A percentile compares a stretch with the other conserved stretches of the same genome.
phyloP scores from a whole-genome alignment of 129 eudicot genomes.

The Chrysanthemum seticuspe region DNA sequence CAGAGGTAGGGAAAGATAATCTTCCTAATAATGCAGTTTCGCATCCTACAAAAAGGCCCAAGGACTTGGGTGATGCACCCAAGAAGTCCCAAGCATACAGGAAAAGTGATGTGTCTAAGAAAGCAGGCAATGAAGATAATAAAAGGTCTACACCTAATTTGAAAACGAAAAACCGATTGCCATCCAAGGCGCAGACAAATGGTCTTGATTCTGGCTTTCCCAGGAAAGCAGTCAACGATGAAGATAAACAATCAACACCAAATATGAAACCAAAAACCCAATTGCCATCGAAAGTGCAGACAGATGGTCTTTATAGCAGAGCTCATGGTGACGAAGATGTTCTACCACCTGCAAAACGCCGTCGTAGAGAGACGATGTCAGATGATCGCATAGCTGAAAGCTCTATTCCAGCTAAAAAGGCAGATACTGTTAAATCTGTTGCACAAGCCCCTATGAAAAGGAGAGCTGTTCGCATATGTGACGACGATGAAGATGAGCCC shows the following conservation, averaged over 20 bases:
- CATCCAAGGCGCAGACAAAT: constrained; percentile 32
- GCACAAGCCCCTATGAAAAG: constrained; percentile 48
- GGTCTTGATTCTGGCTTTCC: constrained; percentile 24
- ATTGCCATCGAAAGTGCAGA: constrained; percentile 27
- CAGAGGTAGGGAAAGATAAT: not conserved
- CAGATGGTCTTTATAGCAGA: constrained; percentile 22
- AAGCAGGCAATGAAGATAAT: constrained; percentile 36
- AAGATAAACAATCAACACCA: constrained; percentile 27
- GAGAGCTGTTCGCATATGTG: constrained; percentile 79
- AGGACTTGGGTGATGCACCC: constrained; percentile 42
- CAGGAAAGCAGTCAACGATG: constrained; percentile 34
- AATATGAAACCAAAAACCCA: constrained; percentile 40
- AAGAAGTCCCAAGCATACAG: constrained; percentile 36
- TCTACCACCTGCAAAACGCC: constrained; percentile 60
- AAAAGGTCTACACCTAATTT: constrained; percentile 28
- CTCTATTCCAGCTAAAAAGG: constrained; percentile 34
- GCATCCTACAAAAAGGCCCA: constrained; percentile 48
- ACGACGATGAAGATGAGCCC: constrained; percentile 69
- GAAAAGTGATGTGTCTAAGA: constrained; percentile 34
- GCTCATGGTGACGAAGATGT: constrained; percentile 53
- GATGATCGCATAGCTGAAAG: constrained; percentile 38
- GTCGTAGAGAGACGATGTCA: constrained; percentile 29
- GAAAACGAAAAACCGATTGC: constrained; percentile 38
- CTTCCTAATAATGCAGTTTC: constrained; percentile 34
- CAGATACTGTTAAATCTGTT: constrained; percentile 35